Evolutionary conservation across 1,284 basidiomycete species (phyloP).

Genomic region (Irpex rosettiformis): DNA sequence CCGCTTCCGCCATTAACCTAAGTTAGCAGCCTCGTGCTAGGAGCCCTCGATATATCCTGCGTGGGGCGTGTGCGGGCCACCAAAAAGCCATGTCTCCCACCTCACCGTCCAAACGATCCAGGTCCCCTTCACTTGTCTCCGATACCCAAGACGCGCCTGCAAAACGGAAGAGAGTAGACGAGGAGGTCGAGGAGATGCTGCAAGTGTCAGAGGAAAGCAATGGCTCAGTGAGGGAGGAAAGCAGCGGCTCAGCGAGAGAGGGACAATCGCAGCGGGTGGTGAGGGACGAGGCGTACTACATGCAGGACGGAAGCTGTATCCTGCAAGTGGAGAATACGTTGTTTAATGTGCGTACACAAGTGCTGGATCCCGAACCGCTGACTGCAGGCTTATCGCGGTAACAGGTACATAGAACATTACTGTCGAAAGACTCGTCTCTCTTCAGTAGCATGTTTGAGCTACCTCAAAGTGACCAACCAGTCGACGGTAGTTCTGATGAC

Average conservation of each 20-base stretch:
- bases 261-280: slow-evolving; percentile 4
- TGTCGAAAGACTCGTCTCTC: slow-evolving; percentile 59
- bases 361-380: slow-evolving; percentile 1
- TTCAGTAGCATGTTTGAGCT: slow-evolving; percentile 62
- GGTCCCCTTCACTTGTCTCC: background rate
- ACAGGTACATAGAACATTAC: slow-evolving; percentile 61
- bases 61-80: background rate
- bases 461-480: slow-evolving; percentile 43
- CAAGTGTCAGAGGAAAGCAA: background rate
- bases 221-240: background rate
- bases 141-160: slow-evolving; percentile 10
- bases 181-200: slow-evolving; percentile 16
- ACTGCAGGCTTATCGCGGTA: background rate
- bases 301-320: slow-evolving; percentile 33
- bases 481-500: slow-evolving; percentile 59
- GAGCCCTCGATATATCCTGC: background rate
- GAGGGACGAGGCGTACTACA: slow-evolving; percentile 30
- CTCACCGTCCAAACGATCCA: background rate
- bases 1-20: background rate
- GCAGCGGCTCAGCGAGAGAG: background rate
- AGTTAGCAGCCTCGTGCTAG: background rate
- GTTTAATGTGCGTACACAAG: slow-evolving; percentile 33
- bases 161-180: slow-evolving; percentile 21
- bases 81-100: background rate
- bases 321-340: slow-evolving; percentile 31